Conservation (phyloP, 177 flowering plant species). For the Tripterygium wilfordii region DNA sequence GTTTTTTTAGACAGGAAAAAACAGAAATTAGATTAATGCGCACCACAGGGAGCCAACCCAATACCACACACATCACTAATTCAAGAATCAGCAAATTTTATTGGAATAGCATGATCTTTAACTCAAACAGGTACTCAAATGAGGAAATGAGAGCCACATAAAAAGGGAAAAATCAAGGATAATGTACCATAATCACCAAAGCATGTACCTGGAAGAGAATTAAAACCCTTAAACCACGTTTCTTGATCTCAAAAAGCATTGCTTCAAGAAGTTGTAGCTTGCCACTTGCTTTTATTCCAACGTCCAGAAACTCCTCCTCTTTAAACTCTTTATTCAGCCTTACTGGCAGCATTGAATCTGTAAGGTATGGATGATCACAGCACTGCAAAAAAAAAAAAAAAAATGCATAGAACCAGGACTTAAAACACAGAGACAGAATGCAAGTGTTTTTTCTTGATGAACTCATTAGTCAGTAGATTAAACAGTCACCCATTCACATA, state of each 20-base stretch:
- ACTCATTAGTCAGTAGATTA: too few relatives aligned
- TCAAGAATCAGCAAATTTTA: too few relatives aligned
- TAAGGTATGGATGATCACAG: constrained; percentile 85
- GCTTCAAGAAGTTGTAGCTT: constrained; percentile 77
- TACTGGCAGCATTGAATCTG: constrained; percentile 41
- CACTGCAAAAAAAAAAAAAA: constrained; percentile 39
- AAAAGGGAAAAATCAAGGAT: not conserved
- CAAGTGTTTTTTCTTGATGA: too few relatives aligned
- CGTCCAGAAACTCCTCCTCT: constrained; percentile 38
- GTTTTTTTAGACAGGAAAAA: too few relatives aligned
- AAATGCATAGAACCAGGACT: not conserved
- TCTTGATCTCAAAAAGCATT: constrained; percentile 51
- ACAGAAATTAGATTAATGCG: too few relatives aligned
- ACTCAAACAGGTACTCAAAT: too few relatives aligned
- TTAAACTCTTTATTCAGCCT: constrained; percentile 34
- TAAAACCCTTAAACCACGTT: constrained; percentile 46
- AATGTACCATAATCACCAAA: not conserved
- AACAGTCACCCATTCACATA: too few relatives aligned
- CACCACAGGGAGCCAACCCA: too few relatives aligned
- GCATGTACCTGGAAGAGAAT: constrained; percentile 74
- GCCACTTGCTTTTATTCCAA: constrained; percentile 85
- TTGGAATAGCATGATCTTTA: too few relatives aligned
- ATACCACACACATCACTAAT: too few relatives aligned
- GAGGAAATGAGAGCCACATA: not conserved
- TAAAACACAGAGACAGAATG: too few relatives aligned